phyloP scores from a whole-genome alignment of 2,329 filamentous ascomycete species.

The Daldinia sp. region DNA sequence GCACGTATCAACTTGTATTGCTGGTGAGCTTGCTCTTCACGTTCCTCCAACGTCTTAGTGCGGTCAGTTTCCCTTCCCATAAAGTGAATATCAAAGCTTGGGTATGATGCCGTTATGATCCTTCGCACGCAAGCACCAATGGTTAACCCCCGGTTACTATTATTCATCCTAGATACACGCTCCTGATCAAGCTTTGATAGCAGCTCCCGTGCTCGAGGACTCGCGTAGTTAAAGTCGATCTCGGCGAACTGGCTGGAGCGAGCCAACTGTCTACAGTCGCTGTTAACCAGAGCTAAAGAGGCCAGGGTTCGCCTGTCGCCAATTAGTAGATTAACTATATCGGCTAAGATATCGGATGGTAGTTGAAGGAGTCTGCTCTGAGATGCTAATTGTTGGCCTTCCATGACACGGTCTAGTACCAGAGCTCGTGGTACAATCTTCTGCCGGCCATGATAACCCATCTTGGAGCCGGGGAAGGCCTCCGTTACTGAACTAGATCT shows the following conservation, averaged over 20 bases:
- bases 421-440: background rate
- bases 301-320: slow-evolving; percentile 14
- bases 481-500: background rate
- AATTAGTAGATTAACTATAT: slow-evolving; percentile 16
- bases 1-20: background rate
- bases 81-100: background rate
- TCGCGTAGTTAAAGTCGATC: slow-evolving; percentile 10
- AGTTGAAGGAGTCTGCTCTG: slow-evolving; percentile 8
- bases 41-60: background rate
- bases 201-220: background rate
- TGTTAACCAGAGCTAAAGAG: slow-evolving; percentile 21
- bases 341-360: slow-evolving; percentile 10
- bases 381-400: background rate
- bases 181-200: slow-evolving; percentile 1
- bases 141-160: background rate
- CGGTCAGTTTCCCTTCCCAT: background rate
- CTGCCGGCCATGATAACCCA: background rate
- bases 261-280: slow-evolving; percentile 23
- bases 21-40: slow-evolving; percentile 3
- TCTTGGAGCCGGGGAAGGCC: background rate
- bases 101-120: background rate
- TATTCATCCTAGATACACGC: background rate
- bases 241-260: slow-evolving; percentile 28
- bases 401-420: slow-evolving; percentile 1
- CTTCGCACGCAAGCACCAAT: background rate